Evolutionary conservation across 352 stramenopile species (phyloP).

Genomic region (Pythium volutum): DNA sequence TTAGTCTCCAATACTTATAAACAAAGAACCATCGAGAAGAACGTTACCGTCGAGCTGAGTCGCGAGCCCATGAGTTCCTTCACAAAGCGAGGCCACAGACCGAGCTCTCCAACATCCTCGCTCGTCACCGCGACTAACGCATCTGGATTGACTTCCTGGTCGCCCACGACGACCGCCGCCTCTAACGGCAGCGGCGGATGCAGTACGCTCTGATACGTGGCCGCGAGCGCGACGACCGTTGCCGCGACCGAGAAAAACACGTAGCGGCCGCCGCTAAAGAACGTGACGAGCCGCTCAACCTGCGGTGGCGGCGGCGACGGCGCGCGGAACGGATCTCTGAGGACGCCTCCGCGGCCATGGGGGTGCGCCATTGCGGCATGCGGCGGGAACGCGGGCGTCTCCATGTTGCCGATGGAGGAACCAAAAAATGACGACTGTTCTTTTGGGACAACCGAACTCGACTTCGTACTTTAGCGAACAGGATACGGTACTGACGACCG

Average conservation of each 20-base stretch:
- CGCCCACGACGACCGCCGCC: neutral
- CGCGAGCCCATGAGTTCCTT: conserved; percentile 52
- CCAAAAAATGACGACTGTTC: neutral
- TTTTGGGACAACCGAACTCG: neutral
- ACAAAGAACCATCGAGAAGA: neutral
- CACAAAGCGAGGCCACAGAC: conserved; percentile 22
- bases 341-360: neutral
- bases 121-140: neutral
- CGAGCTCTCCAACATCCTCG: no score
- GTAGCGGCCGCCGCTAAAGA: conserved; percentile 58
- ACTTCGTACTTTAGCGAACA: neutral
- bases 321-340: neutral
- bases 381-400: neutral
- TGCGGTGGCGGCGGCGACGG: conserved; percentile 6
- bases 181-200: conserved; percentile 9
- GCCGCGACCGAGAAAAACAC: conserved; percentile 59
- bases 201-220: conserved; percentile 40
- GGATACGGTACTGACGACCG: neutral
- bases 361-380: neutral
- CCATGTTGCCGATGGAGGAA: neutral
- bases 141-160: neutral
- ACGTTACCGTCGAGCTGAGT: conserved; percentile 49
- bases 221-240: conserved; percentile 47
- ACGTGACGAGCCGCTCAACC: conserved; percentile 32
- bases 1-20: neutral